phyloP scores from a whole-genome alignment of 768 basidiomycete species.

The Imleria badia region DNA sequence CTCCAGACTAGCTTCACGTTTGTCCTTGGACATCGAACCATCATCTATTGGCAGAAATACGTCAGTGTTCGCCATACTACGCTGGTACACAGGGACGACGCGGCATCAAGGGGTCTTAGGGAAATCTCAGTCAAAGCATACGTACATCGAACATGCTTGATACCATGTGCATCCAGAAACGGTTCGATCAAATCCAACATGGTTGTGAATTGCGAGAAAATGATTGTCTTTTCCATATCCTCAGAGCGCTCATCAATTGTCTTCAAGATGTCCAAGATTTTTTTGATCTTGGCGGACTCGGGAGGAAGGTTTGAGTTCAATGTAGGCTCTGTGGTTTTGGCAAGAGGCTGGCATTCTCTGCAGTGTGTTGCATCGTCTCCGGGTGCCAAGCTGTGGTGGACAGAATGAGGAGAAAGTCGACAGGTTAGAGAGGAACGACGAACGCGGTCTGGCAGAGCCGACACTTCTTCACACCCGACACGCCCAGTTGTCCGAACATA shows the following conservation, averaged over 20 bases:
- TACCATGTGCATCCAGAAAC: conserved; percentile 66
- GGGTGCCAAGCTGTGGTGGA: conserved; percentile 13
- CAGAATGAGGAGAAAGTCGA: not conserved
- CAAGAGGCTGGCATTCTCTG: conserved; percentile 54
- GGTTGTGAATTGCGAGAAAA: conserved; percentile 91
- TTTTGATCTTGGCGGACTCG: conserved; percentile 83
- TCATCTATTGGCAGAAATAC: conserved; percentile 59
- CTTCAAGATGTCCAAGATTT: conserved; percentile 69
- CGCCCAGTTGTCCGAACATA: conserved; percentile 68
- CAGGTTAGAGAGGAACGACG: conserved; percentile 25
- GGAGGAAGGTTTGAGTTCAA: conserved; percentile 47
- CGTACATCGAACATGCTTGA: conserved; percentile 86
- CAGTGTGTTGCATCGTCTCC: conserved; percentile 47
- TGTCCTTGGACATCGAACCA: conserved; percentile 75
- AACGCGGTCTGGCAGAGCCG: conserved; percentile 74
- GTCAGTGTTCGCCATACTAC: conserved; percentile 3
- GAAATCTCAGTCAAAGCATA: conserved; percentile 16
- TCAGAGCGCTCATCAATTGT: conserved; percentile 60
- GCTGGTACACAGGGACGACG: not conserved
- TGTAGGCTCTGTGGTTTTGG: conserved; percentile 41
- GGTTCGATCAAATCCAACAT: conserved; percentile 87
- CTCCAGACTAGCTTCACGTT: conserved; percentile 73
- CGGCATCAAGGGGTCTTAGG: not conserved
- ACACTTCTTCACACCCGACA: conserved; percentile 62
- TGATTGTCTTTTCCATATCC: conserved; percentile 84